These are phyloP conservation scores for Phytophthora podocarpi DNA, from an alignment of 352 stramenopile species.

Conservation along the genomic window DNA sequence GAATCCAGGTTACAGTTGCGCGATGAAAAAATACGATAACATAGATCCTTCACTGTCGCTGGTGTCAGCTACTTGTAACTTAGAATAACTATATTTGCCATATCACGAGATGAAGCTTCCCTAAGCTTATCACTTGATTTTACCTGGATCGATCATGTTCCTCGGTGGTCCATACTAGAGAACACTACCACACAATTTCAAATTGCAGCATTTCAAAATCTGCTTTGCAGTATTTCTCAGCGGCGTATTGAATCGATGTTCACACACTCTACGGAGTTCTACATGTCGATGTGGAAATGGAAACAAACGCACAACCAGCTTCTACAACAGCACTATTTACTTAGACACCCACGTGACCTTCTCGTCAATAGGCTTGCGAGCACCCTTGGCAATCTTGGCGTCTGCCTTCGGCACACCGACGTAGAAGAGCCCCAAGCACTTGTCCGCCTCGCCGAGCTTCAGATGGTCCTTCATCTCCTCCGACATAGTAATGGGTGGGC, in stretches of 20 bases:
- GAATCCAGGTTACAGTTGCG: no score
- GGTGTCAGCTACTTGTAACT: no score
- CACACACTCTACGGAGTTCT: slow-evolving; percentile 5
- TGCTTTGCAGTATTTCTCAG: no score
- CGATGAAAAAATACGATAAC: no score
- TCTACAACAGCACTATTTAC: slow-evolving; percentile 6
- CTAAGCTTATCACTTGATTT: background rate
- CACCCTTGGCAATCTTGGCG: slow-evolving; percentile 50
- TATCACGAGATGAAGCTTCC: background rate
- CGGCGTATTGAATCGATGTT: slow-evolving; percentile 9
- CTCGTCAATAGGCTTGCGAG: slow-evolving; percentile 71
- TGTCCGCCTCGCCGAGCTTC: slow-evolving; percentile 68
- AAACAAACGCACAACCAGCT: slow-evolving; percentile 1
- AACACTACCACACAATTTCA: background rate
- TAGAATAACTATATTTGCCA: no score
- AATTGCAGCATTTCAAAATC: no score
- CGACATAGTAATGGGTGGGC: slow-evolving; percentile 55
- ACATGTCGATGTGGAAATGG: slow-evolving; percentile 9
- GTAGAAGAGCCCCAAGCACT: slow-evolving; percentile 87
- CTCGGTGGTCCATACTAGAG: background rate
- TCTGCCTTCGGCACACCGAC: slow-evolving; percentile 67
- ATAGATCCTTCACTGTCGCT: no score
- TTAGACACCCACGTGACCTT: slow-evolving; percentile 76
- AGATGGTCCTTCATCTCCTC: slow-evolving; percentile 87
- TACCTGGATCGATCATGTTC: background rate